A percentile compares a stretch with the other conserved stretches of the same genome.
Evolutionary conservation across 129 eudicot species (phyloP).

Genomic region (Erigeron canadensis): DNA sequence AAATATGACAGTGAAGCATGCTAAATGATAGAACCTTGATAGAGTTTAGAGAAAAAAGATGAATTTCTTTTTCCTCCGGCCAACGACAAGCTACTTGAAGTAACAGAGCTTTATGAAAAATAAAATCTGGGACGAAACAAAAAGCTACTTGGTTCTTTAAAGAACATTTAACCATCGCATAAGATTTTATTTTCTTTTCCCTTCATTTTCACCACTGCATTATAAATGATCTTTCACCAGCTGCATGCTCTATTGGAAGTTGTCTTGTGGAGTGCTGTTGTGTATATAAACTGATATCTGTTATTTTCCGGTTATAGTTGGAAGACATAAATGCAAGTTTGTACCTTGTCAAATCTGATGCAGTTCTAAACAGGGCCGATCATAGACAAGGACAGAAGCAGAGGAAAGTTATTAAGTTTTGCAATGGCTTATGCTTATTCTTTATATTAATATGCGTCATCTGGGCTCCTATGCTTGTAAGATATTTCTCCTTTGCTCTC

Average conservation of each 20-base stretch:
- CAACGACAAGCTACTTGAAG: background rate
- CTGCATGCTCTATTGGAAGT: constrained; percentile 23
- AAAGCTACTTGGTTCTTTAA: background rate
- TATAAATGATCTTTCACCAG: constrained; percentile 20
- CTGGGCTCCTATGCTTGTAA: constrained; percentile 99
- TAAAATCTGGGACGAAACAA: background rate
- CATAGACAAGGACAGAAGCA: constrained; percentile 97
- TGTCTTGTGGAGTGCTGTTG: background rate
- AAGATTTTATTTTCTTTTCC: background rate
- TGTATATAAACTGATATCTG: constrained; percentile 35
- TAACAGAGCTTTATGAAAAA: background rate
- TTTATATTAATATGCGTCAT: constrained; percentile 83
- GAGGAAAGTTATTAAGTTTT: constrained; percentile 78
- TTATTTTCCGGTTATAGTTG: constrained; percentile 63
- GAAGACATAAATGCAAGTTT: constrained; percentile 99
- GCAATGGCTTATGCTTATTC: constrained; percentile 94
- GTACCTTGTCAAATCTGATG: constrained; percentile 98
- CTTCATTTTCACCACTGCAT: constrained; percentile 4
- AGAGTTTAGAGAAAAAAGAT: background rate
- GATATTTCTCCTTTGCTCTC: constrained; percentile 31
- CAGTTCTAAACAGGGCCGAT: constrained; percentile 74
- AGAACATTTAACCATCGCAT: background rate
- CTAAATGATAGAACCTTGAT: constrained; percentile 9
- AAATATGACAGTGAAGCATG: background rate
- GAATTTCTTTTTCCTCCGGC: background rate